A percentile compares a stretch with the other conserved stretches of the same genome.
phyloP scores from a whole-genome alignment of 768 basidiomycete genomes.

The Auricularia cornea region DNA sequence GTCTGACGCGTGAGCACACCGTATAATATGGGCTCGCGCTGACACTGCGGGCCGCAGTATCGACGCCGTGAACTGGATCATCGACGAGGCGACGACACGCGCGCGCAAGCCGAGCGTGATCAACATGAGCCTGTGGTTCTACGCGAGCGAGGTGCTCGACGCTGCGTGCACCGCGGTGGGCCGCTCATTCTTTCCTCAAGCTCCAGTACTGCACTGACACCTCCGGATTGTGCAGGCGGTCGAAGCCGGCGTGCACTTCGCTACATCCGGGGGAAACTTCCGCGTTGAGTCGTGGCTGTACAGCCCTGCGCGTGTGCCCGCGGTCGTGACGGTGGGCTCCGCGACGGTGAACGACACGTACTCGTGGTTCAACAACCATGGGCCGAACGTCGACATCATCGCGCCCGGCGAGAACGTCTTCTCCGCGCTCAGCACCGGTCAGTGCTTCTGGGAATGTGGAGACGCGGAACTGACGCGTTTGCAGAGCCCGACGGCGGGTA shows the following conservation, averaged over 20 bases:
- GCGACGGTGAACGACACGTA: constrained; percentile 6
- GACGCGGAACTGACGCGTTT: no score
- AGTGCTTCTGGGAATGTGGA: no score
- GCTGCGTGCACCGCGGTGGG: constrained; percentile 47
- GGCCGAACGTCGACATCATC: constrained; percentile 8
- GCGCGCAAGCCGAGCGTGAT: constrained; percentile 24
- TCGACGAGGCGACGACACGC: constrained; percentile 11
- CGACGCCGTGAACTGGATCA: constrained; percentile 27
- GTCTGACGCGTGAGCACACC: no score
- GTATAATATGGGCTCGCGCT: no score
- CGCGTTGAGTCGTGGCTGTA: constrained; percentile 1
- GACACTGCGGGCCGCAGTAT: constrained; percentile 7
- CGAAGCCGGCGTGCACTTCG: constrained; percentile 4
- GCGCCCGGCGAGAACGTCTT: constrained; percentile 10
- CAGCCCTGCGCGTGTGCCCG: constrained; percentile 7
- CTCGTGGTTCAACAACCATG: constrained; percentile 12
- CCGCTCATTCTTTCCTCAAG: no score
- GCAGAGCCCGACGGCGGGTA: constrained; percentile 39
- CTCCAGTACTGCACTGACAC: not conserved
- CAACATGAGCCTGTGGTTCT: constrained; percentile 94
- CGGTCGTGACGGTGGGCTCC: constrained; percentile 10
- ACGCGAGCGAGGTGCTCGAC: constrained; percentile 80
- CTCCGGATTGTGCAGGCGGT: constrained; percentile 39
- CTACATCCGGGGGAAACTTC: constrained; percentile 12
- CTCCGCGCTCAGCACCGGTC: constrained; percentile 1